A percentile compares a stretch with the other conserved stretches of the same genome.
Evolutionary conservation across 306 rosid species (phyloP).

Genomic region (Casuarina cunninghamiana): DNA sequence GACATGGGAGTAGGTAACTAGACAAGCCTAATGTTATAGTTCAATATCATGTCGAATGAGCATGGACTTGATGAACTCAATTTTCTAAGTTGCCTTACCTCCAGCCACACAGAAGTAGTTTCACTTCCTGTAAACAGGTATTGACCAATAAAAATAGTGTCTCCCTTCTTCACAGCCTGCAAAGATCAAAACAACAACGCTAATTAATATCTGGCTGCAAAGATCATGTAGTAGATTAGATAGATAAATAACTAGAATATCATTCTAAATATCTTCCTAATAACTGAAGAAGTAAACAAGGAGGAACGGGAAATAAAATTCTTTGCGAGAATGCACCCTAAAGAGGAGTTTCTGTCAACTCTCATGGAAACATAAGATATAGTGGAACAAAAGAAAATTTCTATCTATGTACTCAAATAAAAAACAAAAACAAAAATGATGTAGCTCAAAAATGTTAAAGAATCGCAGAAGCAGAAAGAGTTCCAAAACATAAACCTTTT

Average conservation of each 20-base stretch:
- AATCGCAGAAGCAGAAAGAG: neutral
- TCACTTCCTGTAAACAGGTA: constrained; percentile 61
- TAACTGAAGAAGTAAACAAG: neutral
- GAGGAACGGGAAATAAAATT: neutral
- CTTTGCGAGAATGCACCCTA: neutral
- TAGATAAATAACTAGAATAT: constrained; percentile 1
- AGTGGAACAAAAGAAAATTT: neutral
- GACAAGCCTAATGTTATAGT: neutral
- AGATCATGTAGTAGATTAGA: neutral
- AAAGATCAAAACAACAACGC: constrained; percentile 15
- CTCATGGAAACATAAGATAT: neutral
- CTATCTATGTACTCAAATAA: neutral
- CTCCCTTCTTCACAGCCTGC: constrained; percentile 52
- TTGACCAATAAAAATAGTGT: constrained; percentile 50
- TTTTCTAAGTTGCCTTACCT: constrained; percentile 32
- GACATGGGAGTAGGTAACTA: constrained; percentile 1
- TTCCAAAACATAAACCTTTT: neutral
- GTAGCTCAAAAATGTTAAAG: neutral
- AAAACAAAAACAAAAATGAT: neutral
- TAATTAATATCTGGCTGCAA: neutral
- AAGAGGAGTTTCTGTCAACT: neutral
- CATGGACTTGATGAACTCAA: constrained; percentile 3
- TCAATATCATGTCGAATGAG: neutral
- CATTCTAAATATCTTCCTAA: neutral
- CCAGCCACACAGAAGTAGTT: constrained; percentile 55